These are phyloP conservation scores for Solanum hybrid DNA, from an alignment of 305 asterid species.

Conservation along the genomic window DNA sequence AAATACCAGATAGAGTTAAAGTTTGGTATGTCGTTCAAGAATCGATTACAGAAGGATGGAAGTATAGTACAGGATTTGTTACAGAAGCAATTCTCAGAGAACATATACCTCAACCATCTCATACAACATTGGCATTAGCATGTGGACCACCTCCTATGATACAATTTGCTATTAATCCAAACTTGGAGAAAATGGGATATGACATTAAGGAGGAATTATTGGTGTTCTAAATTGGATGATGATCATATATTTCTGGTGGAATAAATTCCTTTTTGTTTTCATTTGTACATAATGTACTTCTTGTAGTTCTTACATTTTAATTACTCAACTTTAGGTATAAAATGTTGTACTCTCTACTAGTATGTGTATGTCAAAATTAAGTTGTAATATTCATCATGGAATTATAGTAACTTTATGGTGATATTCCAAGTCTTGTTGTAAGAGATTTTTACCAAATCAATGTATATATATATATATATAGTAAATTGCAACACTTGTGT, in stretches of 20 bases:
- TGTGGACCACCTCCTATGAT: constrained; percentile 98
- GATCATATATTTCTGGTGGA: neutral
- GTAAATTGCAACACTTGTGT: neutral
- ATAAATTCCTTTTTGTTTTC: constrained; percentile 1
- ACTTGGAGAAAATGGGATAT: constrained; percentile 90
- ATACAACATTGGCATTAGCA: constrained; percentile 49
- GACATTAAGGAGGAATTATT: constrained; percentile 53
- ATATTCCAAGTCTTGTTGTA: neutral
- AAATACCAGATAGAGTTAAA: constrained; percentile 44
- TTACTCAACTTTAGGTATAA: neutral
- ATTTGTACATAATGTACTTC: neutral
- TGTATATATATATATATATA: neutral
- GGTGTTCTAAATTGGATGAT: constrained; percentile 33
- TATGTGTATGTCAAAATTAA: neutral
- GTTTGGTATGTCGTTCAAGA: constrained; percentile 82
- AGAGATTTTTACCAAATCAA: neutral
- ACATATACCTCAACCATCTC: constrained; percentile 53
- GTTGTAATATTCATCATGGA: neutral
- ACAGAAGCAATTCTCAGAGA: constrained; percentile 49
- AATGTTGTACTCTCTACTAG: neutral
- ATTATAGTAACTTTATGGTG: neutral
- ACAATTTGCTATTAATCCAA: constrained; percentile 77
- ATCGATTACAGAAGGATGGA: constrained; percentile 46
- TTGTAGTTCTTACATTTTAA: neutral
- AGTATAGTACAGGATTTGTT: constrained; percentile 54